A percentile compares a stretch with the other conserved stretches of the same genome.
Evolutionary conservation across 495 filamentous ascomycete species (phyloP).

Genomic region (Aspergillus baeticus): DNA sequence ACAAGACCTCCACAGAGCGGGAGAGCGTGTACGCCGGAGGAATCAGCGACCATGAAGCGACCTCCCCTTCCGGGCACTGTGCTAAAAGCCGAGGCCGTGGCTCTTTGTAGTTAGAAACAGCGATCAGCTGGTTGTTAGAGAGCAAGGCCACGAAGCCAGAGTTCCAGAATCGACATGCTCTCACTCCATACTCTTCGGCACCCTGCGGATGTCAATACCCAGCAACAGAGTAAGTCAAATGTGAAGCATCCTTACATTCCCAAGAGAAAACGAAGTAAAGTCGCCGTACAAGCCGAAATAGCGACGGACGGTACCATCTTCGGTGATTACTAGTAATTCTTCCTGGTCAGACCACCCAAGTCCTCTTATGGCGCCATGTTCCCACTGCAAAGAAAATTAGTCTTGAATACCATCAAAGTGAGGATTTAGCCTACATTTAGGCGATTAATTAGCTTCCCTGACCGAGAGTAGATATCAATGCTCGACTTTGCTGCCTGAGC

Average conservation of each 20-base stretch:
- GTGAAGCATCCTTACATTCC: constrained; percentile 56
- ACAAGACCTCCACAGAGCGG: constrained; percentile 89
- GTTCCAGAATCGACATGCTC: constrained; percentile 85
- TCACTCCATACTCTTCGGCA: constrained; percentile 82
- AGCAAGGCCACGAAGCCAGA: constrained; percentile 92
- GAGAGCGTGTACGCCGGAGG: constrained; percentile 88
- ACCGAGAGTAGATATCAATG: constrained; percentile 92
- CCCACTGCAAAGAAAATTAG: constrained; percentile 62
- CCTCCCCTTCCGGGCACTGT: constrained; percentile 69
- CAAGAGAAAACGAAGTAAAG: constrained; percentile 93
- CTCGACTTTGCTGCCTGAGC: constrained; percentile 71
- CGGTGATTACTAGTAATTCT: constrained; percentile 82
- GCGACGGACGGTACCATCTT: constrained; percentile 86
- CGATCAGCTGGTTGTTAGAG: constrained; percentile 81
- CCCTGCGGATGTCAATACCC: constrained; percentile 45
- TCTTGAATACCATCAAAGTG: background rate
- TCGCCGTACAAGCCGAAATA: constrained; percentile 92
- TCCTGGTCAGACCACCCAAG: constrained; percentile 98
- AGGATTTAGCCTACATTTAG: constrained; percentile 54
- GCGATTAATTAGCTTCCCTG: constrained; percentile 76
- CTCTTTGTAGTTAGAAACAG: constrained; percentile 86
- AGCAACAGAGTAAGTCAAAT: background rate
- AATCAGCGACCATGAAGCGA: constrained; percentile 87
- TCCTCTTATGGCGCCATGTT: constrained; percentile 83
- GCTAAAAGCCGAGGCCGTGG: constrained; percentile 84